Percentiles rank a stretch among this genome's conserved stretches.
Conservation (phyloP, 164 flowering plant species). For the Magnolia officinalis region DNA sequence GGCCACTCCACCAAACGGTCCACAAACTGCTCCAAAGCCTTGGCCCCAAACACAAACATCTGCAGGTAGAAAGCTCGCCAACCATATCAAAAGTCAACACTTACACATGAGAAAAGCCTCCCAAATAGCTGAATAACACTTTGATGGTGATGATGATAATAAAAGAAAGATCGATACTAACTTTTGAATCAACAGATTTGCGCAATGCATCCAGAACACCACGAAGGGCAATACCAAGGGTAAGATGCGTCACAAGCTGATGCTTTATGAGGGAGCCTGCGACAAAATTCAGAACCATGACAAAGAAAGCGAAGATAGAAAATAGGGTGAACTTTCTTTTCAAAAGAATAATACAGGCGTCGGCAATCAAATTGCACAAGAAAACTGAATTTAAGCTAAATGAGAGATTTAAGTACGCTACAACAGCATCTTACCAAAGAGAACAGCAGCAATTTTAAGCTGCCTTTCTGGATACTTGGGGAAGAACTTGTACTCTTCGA, state of each 20-base stretch:
- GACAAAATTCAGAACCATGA: slow-evolving; percentile 9
- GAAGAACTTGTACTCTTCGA: slow-evolving; percentile 90
- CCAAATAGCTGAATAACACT: neutral
- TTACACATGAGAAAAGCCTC: neutral
- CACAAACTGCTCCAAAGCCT: slow-evolving; percentile 90
- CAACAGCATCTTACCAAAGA: slow-evolving; percentile 62
- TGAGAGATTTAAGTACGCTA: neutral
- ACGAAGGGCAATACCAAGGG: slow-evolving; percentile 91
- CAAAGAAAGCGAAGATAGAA: neutral
- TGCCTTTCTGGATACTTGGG: slow-evolving; percentile 92
- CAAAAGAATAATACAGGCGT: neutral
- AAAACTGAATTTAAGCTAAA: neutral
- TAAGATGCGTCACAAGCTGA: slow-evolving; percentile 88
- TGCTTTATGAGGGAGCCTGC: slow-evolving; percentile 88
- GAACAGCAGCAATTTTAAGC: slow-evolving; percentile 82
- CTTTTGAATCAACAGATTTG: slow-evolving; percentile 95
- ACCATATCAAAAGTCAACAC: slow-evolving; percentile 1
- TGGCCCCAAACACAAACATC: slow-evolving; percentile 93
- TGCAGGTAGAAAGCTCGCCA: slow-evolving; percentile 24
- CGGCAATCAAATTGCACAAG: neutral
- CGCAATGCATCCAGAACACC: slow-evolving; percentile 86
- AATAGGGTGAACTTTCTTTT: neutral
- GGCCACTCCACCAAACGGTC: slow-evolving; percentile 98
- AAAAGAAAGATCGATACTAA: slow-evolving; percentile 23
- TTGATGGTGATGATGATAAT: neutral